phyloP scores from a whole-genome alignment of 2,329 filamentous ascomycete genomes.

The Chrysosporium queenslandicum region DNA sequence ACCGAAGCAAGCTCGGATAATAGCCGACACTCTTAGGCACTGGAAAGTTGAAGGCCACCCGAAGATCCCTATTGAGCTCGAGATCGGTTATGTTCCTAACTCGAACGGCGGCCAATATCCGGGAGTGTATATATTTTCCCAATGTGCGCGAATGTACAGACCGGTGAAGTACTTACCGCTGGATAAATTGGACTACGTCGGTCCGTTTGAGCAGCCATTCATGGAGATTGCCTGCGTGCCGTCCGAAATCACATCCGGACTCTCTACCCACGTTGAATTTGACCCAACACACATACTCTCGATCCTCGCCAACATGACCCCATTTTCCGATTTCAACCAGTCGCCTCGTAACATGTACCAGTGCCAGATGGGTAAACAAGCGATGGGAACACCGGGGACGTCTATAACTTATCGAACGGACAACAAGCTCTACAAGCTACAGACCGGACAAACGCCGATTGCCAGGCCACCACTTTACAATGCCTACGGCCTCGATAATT shows the following conservation, averaged over 20 bases:
- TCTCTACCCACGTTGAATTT: constrained; percentile 87
- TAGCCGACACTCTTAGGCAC: constrained; percentile 77
- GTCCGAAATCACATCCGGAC: constrained; percentile 73
- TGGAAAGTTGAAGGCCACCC: constrained; percentile 91
- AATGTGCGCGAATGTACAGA: constrained; percentile 74
- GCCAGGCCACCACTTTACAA: constrained; percentile 90
- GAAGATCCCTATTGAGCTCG: constrained; percentile 68
- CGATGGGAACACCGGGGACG: constrained; percentile 91
- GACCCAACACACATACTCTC: constrained; percentile 94
- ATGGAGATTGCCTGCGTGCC: constrained; percentile 96
- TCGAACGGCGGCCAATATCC: constrained; percentile 92
- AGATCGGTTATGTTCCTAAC: constrained; percentile 82
- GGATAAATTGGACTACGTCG: constrained; percentile 76
- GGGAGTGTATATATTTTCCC: constrained; percentile 85
- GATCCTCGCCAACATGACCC: constrained; percentile 96
- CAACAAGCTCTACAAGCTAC: constrained; percentile 91
- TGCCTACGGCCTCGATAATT: constrained; percentile 93
- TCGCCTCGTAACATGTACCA: constrained; percentile 99
- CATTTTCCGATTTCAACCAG: constrained; percentile 98
- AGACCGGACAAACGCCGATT: constrained; percentile 91
- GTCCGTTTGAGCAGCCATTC: constrained; percentile 91
- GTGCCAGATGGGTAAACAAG: constrained; percentile 99
- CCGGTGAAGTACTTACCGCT: constrained; percentile 87
- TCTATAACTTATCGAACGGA: constrained; percentile 79
- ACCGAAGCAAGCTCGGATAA: constrained; percentile 67